Conservation (phyloP, 1,284 basidiomycete species). For the Volvariella surrecta region DNA sequence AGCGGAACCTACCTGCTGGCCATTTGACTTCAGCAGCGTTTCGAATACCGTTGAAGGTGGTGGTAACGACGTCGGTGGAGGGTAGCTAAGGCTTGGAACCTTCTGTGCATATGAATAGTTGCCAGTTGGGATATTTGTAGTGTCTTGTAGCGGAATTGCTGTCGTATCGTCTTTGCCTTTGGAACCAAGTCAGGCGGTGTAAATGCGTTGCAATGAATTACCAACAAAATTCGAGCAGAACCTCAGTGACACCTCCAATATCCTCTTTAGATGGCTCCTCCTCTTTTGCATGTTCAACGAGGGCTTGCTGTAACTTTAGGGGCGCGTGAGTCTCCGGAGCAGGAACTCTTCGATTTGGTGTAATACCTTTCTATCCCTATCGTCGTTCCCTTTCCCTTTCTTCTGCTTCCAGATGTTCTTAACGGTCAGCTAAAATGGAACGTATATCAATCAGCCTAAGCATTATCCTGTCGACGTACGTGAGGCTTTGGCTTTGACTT, state of each 20-base stretch:
- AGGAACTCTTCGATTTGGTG: too few species aligned
- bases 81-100: neutral
- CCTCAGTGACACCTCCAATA: neutral
- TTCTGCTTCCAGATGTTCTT: too few species aligned
- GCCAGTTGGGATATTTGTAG: neutral
- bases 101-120: neutral
- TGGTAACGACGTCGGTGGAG: neutral
- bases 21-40: neutral
- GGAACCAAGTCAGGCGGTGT: too few species aligned
- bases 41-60: neutral
- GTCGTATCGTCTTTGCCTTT: neutral
- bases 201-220: neutral
- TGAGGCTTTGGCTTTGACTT: too few species aligned
- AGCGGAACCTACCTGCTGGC: neutral
- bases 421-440: too few species aligned
- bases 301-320: neutral
- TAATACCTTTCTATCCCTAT: neutral
- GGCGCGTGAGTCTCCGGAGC: neutral
- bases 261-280: neutral
- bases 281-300: neutral
- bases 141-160: neutral
- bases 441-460: too few species aligned
- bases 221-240: conserved; percentile 4
- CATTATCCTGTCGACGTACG: too few species aligned
- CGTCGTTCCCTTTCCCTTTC: neutral